Conservation (phyloP, 495 filamentous ascomycete genomes). For the Hyaloscypha variabilis region DNA sequence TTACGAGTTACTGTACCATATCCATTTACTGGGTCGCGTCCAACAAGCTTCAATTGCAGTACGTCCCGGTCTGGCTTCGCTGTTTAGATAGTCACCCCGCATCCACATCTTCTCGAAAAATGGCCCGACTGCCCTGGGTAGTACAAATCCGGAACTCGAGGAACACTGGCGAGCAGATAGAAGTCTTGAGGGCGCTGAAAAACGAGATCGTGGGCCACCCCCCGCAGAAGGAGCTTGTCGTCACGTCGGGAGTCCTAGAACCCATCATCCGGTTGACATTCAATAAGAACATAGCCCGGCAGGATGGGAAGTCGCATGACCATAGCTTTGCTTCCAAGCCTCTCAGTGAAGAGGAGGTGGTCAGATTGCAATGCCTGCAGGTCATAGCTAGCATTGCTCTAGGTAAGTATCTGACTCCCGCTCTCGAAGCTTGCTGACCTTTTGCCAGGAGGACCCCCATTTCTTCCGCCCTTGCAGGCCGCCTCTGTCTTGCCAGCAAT, state of each 20-base stretch:
- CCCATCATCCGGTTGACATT: slow-evolving; percentile 61
- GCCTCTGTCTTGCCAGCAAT: slow-evolving; percentile 66
- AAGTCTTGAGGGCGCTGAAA: slow-evolving; percentile 72
- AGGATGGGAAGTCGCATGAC: slow-evolving; percentile 41
- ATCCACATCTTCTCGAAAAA: slow-evolving; percentile 11
- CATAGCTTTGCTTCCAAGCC: slow-evolving; percentile 30
- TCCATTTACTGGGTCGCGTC: neutral
- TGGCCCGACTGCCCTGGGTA: slow-evolving; percentile 39
- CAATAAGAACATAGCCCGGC: slow-evolving; percentile 34
- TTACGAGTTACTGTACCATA: too few relatives aligned
- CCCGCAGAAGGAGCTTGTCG: slow-evolving; percentile 78
- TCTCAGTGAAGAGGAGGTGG: slow-evolving; percentile 58
- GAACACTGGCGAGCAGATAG: slow-evolving; percentile 61
- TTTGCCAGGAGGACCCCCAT: slow-evolving; percentile 72
- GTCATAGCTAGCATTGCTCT: slow-evolving; percentile 81
- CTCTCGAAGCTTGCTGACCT: slow-evolving; percentile 27
- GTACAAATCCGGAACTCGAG: slow-evolving; percentile 63
- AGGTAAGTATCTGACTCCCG: slow-evolving; percentile 54
- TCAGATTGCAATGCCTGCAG: slow-evolving; percentile 77
- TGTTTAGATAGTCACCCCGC: neutral
- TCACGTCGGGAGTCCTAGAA: slow-evolving; percentile 69
- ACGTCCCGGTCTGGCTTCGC: neutral
- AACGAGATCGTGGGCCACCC: slow-evolving; percentile 89
- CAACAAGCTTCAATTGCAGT: neutral
- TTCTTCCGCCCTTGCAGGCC: slow-evolving; percentile 72